Conservation (phyloP, 805 yeast species). For the Zygoascus tannicola region DNA sequence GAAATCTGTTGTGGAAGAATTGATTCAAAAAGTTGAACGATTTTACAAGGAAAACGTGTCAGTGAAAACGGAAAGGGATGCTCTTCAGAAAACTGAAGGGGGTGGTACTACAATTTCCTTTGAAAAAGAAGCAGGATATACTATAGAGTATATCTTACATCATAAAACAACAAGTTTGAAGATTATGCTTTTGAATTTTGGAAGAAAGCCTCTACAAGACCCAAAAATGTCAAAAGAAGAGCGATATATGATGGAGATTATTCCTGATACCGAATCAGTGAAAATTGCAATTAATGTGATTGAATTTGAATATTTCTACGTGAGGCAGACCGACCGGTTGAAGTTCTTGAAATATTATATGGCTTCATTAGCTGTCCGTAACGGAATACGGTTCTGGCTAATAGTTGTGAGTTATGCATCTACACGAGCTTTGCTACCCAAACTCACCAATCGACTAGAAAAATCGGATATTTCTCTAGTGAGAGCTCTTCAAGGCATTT, state of each 20-base stretch:
- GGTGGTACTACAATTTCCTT: not conserved
- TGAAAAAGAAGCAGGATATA: not conserved
- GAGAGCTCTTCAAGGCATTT: constrained; percentile 4
- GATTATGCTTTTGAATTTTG: not conserved
- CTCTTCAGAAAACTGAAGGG: not conserved
- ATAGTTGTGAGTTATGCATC: not conserved
- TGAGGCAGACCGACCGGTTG: constrained; percentile 3
- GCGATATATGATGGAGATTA: not conserved
- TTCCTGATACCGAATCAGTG: not conserved
- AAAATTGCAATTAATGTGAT: not conserved
- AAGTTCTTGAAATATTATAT: constrained; percentile 9
- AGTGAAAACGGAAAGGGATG: not conserved
- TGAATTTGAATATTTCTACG: not conserved
- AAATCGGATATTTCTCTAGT: not conserved
- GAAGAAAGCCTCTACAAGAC: not conserved
- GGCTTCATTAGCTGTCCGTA: constrained; percentile 2
- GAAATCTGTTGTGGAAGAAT: not conserved
- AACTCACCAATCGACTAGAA: not conserved
- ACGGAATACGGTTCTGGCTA: constrained; percentile 1
- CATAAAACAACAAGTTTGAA: not conserved
- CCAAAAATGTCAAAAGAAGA: not conserved
- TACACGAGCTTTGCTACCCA: not conserved
- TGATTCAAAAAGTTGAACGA: not conserved
- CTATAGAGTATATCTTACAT: not conserved
- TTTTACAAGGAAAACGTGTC: not conserved